phyloP scores from a whole-genome alignment of 2,329 filamentous ascomycete species.

The Lasiodiplodia theobromae region DNA sequence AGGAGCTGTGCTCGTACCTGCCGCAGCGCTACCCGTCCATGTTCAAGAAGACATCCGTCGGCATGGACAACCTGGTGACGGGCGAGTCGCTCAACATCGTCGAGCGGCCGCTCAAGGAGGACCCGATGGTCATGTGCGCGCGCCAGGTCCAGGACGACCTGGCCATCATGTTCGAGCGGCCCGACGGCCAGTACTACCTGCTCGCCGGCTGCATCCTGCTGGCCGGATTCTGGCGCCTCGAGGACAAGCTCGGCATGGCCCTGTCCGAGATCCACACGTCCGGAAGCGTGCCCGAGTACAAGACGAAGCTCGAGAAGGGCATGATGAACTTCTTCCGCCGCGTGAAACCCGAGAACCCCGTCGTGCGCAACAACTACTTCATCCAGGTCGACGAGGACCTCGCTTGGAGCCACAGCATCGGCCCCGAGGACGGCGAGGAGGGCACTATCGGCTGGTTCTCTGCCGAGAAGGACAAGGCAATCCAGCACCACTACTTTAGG shows the following conservation, averaged over 20 bases:
- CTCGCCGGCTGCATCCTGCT: slow-evolving; percentile 78
- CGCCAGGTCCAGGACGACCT: slow-evolving; percentile 82
- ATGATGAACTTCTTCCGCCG: slow-evolving; percentile 84
- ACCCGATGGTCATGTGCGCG: slow-evolving; percentile 78
- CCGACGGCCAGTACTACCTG: slow-evolving; percentile 82
- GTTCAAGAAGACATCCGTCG: slow-evolving; percentile 68
- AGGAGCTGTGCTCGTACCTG: slow-evolving; percentile 75
- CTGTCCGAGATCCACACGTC: slow-evolving; percentile 81
- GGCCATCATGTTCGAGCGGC: slow-evolving; percentile 79
- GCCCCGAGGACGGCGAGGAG: slow-evolving; percentile 67
- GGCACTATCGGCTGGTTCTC: slow-evolving; percentile 72
- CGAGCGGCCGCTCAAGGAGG: slow-evolving; percentile 70
- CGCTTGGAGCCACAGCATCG: slow-evolving; percentile 79
- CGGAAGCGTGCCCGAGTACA: slow-evolving; percentile 76
- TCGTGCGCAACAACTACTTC: slow-evolving; percentile 83
- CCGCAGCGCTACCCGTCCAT: slow-evolving; percentile 77
- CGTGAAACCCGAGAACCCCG: slow-evolving; percentile 70
- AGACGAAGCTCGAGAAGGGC: slow-evolving; percentile 74
- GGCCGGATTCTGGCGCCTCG: slow-evolving; percentile 82
- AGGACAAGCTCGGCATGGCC: slow-evolving; percentile 82
- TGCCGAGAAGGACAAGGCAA: slow-evolving; percentile 74
- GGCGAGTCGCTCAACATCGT: slow-evolving; percentile 74
- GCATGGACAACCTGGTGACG: slow-evolving; percentile 75
- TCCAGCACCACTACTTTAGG: slow-evolving; percentile 78
- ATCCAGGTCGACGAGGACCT: slow-evolving; percentile 82